Evolutionary conservation across 2,329 filamentous ascomycete genomes (phyloP).

Genomic region (Colletotrichum sp.): DNA sequence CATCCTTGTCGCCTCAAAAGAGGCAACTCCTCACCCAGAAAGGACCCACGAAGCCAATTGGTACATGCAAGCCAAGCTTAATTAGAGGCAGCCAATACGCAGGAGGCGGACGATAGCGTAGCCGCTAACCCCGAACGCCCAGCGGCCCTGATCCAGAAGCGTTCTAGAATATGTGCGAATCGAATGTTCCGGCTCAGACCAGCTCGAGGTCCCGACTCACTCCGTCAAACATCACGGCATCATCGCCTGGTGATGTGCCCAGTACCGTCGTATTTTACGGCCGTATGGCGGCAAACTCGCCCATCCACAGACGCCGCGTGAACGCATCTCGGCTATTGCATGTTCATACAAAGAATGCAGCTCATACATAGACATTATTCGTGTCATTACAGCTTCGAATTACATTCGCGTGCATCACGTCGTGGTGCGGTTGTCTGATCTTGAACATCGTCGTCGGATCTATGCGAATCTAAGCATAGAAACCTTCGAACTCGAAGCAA

Average conservation of each 20-base stretch:
- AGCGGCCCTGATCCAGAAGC: background rate
- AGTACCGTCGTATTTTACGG: background rate
- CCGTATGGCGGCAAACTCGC: background rate
- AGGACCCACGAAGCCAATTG: background rate
- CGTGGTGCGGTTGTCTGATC: background rate
- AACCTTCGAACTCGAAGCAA: background rate
- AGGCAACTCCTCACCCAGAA: background rate
- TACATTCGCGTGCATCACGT: background rate
- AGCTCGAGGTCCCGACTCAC: background rate
- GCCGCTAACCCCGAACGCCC: background rate
- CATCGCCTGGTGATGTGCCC: background rate
- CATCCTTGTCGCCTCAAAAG: background rate
- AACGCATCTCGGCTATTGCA: background rate
- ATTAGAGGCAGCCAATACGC: background rate
- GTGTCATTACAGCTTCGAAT: background rate
- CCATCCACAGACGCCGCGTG: background rate
- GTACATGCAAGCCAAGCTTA: background rate
- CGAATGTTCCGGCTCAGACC: background rate
- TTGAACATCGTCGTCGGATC: background rate
- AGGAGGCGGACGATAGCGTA: background rate
- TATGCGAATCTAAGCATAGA: background rate
- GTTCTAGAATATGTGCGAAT: constrained; percentile 6
- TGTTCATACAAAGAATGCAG: background rate
- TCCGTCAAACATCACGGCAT: background rate
- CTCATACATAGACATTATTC: background rate